Evolutionary conservation across 2,329 filamentous ascomycete genomes (phyloP).

Genomic region (Phaeosphaeriaceae sp.): DNA sequence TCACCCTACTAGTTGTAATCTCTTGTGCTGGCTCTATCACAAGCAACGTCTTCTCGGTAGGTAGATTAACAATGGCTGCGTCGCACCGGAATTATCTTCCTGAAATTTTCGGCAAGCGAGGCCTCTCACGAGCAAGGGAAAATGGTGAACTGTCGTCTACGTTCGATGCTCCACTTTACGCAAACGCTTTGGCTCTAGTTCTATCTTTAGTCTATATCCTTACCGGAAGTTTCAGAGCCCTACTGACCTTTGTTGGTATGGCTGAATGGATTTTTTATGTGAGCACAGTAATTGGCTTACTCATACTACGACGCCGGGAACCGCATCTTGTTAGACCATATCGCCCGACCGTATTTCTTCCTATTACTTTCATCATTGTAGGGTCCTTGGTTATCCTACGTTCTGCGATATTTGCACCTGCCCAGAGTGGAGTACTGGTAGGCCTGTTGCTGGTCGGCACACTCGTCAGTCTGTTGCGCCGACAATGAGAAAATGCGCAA

Average conservation of each 20-base stretch:
- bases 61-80: constrained; percentile 67
- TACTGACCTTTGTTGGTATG: constrained; percentile 59
- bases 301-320: constrained; percentile 64
- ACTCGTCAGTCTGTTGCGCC: constrained; percentile 40
- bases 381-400: constrained; percentile 66
- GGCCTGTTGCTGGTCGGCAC: constrained; percentile 60
- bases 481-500: constrained; percentile 7
- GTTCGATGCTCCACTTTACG: constrained; percentile 44
- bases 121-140: constrained; percentile 23
- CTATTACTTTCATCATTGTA: constrained; percentile 61
- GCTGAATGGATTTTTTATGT: constrained; percentile 67
- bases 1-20: constrained; percentile 64
- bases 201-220: constrained; percentile 63
- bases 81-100: constrained; percentile 46
- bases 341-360: constrained; percentile 59
- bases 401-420: constrained; percentile 65
- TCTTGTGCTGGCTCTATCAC: constrained; percentile 68
- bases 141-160: constrained; percentile 6
- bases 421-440: constrained; percentile 60
- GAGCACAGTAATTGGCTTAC: constrained; percentile 64
- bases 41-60: constrained; percentile 67
- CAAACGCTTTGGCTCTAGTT: constrained; percentile 33
- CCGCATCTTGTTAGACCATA: constrained; percentile 63
- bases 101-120: constrained; percentile 37
- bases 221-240: constrained; percentile 65